phyloP scores from a whole-genome alignment of 2,329 filamentous ascomycete species.

The Nemania bipapillata region DNA sequence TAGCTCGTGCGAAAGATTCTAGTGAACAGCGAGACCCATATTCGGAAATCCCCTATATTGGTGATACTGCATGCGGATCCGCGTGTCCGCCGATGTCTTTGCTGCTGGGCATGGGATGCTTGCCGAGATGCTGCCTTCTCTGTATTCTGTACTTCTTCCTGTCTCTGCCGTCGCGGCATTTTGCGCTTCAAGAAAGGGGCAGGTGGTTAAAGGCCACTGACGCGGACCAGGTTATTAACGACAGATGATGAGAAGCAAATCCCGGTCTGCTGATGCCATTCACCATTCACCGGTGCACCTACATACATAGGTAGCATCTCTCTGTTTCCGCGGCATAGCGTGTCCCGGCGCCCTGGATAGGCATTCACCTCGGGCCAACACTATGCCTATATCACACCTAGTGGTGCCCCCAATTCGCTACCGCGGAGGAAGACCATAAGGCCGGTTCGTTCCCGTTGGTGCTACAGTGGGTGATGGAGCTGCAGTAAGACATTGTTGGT shows the following conservation, averaged over 20 bases:
- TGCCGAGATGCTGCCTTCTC: conserved; percentile 1
- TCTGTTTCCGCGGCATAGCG: conserved; percentile 7
- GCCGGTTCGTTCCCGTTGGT: conserved; percentile 23
- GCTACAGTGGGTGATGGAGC: conserved; percentile 13
- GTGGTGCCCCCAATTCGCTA: conserved; percentile 3
- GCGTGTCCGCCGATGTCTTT: conserved; percentile 17
- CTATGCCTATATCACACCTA: conserved; percentile 11
- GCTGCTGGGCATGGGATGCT: conserved; percentile 17
- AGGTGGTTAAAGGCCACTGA: neutral
- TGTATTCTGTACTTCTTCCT: neutral
- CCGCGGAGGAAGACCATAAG: conserved; percentile 13
- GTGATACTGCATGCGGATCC: conserved; percentile 26
- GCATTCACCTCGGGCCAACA: conserved; percentile 21
- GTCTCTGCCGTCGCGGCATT: neutral
- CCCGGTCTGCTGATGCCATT: neutral
- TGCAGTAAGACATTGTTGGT: conserved; percentile 33
- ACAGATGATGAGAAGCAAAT: conserved; percentile 1
- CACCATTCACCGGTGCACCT: conserved; percentile 5
- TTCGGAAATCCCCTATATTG: conserved; percentile 7
- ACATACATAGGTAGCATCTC: neutral
- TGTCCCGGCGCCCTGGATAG: conserved; percentile 28
- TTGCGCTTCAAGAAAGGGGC: neutral
- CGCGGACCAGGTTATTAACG: neutral
- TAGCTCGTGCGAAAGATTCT: neutral
- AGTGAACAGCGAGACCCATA: neutral